These are phyloP conservation scores for Cylindrotheca closterium DNA, from an alignment of 108 stramenopile genomes.

Conservation along the genomic window DNA sequence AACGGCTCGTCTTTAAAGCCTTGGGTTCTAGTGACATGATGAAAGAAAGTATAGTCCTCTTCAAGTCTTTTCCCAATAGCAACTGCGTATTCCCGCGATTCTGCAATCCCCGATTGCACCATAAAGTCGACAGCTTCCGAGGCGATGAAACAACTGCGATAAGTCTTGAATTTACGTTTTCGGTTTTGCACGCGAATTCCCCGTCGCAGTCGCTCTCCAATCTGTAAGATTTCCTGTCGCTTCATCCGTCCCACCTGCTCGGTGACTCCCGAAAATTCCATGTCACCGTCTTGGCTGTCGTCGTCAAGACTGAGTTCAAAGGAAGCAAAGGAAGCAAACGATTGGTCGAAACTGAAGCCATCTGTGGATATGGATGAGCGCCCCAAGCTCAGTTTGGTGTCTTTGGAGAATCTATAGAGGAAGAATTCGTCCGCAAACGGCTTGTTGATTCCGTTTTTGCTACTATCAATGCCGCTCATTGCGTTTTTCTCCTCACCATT, in stretches of 20 bases:
- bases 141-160: slow-evolving; percentile 44
- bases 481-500: too few species aligned
- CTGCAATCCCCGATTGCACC: slow-evolving; percentile 35
- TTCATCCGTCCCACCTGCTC: too few species aligned
- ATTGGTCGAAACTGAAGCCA: neutral
- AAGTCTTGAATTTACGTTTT: slow-evolving; percentile 17
- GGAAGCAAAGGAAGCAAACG: neutral
- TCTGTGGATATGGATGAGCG: too few species aligned
- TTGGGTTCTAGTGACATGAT: slow-evolving; percentile 30
- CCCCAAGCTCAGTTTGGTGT: neutral
- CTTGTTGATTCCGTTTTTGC: too few species aligned
- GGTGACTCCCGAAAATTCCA: too few species aligned
- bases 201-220: neutral
- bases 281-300: neutral
- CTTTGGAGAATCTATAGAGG: neutral
- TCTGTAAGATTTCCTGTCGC: neutral
- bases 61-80: slow-evolving; percentile 45
- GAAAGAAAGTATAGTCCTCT: slow-evolving; percentile 31
- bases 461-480: too few species aligned
- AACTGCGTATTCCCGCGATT: slow-evolving; percentile 55
- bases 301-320: neutral
- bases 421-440: neutral
- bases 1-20: slow-evolving; percentile 49
- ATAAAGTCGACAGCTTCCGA: slow-evolving; percentile 53
- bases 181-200: slow-evolving; percentile 3